A percentile compares a stretch with the other conserved stretches of the same genome.
Evolutionary conservation across 2,329 filamentous ascomycete genomes (phyloP).

Genomic region (Nemania abortiva): DNA sequence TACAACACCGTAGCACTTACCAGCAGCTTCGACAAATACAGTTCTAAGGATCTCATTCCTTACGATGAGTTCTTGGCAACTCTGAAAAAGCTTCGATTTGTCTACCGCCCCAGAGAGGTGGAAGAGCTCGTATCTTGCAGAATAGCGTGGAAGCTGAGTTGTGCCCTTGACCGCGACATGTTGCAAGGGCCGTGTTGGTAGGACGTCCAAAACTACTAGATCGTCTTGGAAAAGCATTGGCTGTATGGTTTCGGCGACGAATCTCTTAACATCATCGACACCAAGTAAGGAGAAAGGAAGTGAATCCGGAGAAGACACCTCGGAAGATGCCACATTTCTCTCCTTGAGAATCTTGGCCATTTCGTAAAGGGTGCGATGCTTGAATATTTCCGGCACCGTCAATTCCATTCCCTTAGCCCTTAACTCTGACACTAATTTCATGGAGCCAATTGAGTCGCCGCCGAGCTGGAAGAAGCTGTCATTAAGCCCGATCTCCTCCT

Average conservation of each 20-base stretch:
- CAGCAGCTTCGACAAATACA: slow-evolving; percentile 68
- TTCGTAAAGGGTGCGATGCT: slow-evolving; percentile 61
- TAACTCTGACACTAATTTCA: slow-evolving; percentile 70
- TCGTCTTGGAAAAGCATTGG: slow-evolving; percentile 63
- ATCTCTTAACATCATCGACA: slow-evolving; percentile 54
- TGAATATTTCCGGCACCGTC: slow-evolving; percentile 68
- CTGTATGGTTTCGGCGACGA: slow-evolving; percentile 62
- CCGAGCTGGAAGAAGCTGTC: slow-evolving; percentile 72
- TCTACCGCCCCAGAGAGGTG: slow-evolving; percentile 68
- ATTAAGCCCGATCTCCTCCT: slow-evolving; percentile 63
- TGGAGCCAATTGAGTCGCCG: slow-evolving; percentile 70
- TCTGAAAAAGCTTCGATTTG: slow-evolving; percentile 59
- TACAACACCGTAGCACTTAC: slow-evolving; percentile 67
- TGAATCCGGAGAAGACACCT: slow-evolving; percentile 46
- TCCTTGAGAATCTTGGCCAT: slow-evolving; percentile 65
- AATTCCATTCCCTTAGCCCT: slow-evolving; percentile 61
- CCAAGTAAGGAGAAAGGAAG: slow-evolving; percentile 66
- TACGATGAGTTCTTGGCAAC: slow-evolving; percentile 67
- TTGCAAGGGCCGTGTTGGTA: slow-evolving; percentile 70
- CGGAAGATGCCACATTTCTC: slow-evolving; percentile 35
- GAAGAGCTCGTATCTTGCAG: slow-evolving; percentile 73
- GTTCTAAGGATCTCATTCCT: slow-evolving; percentile 75
- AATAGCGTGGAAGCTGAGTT: slow-evolving; percentile 68
- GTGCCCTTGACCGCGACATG: slow-evolving; percentile 70
- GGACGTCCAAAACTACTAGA: slow-evolving; percentile 66